These are phyloP conservation scores for Jackrogersella minutella DNA, from an alignment of 495 filamentous ascomycete species.

Conservation along the genomic window DNA sequence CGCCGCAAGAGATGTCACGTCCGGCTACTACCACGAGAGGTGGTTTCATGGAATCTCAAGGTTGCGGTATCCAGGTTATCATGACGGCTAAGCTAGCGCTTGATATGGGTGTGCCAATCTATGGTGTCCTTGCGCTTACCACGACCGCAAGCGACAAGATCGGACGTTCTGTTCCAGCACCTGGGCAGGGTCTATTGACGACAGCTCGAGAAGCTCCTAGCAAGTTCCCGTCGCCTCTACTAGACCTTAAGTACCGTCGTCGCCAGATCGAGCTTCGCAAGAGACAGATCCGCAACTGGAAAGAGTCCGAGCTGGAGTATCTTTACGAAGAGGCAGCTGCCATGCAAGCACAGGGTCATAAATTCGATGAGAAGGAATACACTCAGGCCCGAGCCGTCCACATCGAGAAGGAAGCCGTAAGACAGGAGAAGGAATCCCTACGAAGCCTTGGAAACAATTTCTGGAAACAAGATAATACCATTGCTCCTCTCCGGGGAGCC, in stretches of 20 bases:
- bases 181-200: conserved; percentile 97
- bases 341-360: conserved; percentile 79
- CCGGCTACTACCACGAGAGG: conserved; percentile 95
- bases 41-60: conserved; percentile 99
- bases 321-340: conserved; percentile 89
- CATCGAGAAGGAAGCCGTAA: conserved; percentile 84
- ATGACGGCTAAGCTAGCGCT: conserved; percentile 96
- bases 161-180: conserved; percentile 94
- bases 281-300: conserved; percentile 93
- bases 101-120: conserved; percentile 98
- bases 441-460: conserved; percentile 95
- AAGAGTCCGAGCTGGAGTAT: conserved; percentile 92
- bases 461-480: conserved; percentile 93
- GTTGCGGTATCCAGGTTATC: conserved; percentile 96
- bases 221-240: conserved; percentile 91
- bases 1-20: conserved; percentile 96
- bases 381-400: conserved; percentile 83
- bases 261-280: conserved; percentile 92
- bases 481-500: conserved; percentile 92
- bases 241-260: conserved; percentile 96
- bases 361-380: conserved; percentile 83
- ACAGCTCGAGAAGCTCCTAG: conserved; percentile 88
- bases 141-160: conserved; percentile 99
- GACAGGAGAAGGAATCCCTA: conserved; percentile 91
- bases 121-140: conserved; percentile 92